phyloP scores from a whole-genome alignment of 192 early-diverging fungal species.

The Lunasporangiospora selenospora region DNA sequence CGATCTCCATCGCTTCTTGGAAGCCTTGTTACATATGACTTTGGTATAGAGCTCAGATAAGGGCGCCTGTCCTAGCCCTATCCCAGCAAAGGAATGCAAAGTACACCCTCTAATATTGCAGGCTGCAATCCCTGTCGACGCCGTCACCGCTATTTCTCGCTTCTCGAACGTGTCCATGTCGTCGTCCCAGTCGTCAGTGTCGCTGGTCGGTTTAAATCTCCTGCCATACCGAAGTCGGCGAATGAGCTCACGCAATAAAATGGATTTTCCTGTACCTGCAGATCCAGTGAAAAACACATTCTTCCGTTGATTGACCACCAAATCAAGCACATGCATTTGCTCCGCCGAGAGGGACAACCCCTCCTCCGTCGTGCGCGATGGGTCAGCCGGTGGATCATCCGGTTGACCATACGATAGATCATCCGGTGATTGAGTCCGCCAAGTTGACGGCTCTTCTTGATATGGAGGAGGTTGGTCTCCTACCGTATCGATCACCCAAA shows the following conservation, averaged over 20 bases:
- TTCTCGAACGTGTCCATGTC: too few relatives aligned
- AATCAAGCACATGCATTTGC: conserved; percentile 33
- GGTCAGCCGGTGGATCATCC: too few relatives aligned
- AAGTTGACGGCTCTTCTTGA: too few relatives aligned
- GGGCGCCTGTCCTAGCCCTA: conserved; percentile 65
- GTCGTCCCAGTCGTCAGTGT: conserved; percentile 14
- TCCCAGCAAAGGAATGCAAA: conserved; percentile 65
- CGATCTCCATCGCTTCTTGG: conserved; percentile 65
- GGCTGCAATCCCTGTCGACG: conserved; percentile 65
- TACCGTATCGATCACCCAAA: too few relatives aligned
- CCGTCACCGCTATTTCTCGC: conserved; percentile 51
- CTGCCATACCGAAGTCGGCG: conserved; percentile 11
- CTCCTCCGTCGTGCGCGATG: not conserved
- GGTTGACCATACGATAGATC: too few relatives aligned
- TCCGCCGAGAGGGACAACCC: conserved; percentile 16
- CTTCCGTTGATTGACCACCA: conserved; percentile 40
- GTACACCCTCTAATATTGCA: conserved; percentile 65
- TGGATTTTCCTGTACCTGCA: conserved; percentile 57
- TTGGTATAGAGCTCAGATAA: conserved; percentile 13
- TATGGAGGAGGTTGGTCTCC: too few relatives aligned
- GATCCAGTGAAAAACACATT: conserved; percentile 67
- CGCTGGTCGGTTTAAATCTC: too few relatives aligned
- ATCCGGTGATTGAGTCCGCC: too few relatives aligned
- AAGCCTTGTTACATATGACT: conserved; percentile 18
- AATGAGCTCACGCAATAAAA: conserved; percentile 50